These are phyloP conservation scores for Chlorociboria aeruginascens DNA, from an alignment of 495 filamentous ascomycete species.

Conservation along the genomic window DNA sequence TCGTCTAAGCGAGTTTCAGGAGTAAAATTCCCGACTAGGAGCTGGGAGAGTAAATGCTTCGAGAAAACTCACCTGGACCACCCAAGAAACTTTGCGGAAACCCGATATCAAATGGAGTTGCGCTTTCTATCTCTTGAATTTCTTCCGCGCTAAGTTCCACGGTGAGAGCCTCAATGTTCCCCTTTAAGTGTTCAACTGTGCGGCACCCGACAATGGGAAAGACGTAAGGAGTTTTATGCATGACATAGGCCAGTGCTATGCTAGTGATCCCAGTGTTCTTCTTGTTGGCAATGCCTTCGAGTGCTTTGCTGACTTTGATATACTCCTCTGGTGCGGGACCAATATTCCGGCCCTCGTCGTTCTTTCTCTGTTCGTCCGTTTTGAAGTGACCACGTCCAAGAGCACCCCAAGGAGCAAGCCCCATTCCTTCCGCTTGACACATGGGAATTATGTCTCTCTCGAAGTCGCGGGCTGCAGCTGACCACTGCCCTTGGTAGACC, in stretches of 20 bases:
- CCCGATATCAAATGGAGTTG: conserved; percentile 47
- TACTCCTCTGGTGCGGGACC: conserved; percentile 19
- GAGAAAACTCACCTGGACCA: conserved; percentile 11
- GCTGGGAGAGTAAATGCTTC: no score
- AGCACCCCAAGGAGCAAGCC: conserved; percentile 48
- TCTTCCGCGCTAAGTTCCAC: conserved; percentile 47
- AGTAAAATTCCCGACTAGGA: no score
- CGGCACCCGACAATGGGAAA: conserved; percentile 63
- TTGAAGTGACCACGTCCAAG: conserved; percentile 55
- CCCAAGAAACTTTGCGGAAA: conserved; percentile 47
- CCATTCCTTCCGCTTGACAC: conserved; percentile 57
- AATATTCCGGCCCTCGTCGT: conserved; percentile 8
- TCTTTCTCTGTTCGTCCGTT: conserved; percentile 32
- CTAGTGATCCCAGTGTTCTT: conserved; percentile 40
- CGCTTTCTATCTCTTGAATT: conserved; percentile 51
- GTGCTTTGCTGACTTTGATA: conserved; percentile 38
- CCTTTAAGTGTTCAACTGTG: conserved; percentile 48
- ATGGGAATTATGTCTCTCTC: conserved; percentile 64
- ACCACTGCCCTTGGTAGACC: conserved; percentile 59
- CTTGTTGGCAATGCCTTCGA: conserved; percentile 45
- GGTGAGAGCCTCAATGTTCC: conserved; percentile 52
- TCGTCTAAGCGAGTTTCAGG: no score
- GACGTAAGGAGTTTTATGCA: conserved; percentile 61
- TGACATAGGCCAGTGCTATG: conserved; percentile 63
- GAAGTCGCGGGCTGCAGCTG: conserved; percentile 47